Evolutionary conservation across 2,329 filamentous ascomycete species (phyloP), one percentile per base, ranked within the genome.

Genomic region (Xylaria sp.): DNA sequence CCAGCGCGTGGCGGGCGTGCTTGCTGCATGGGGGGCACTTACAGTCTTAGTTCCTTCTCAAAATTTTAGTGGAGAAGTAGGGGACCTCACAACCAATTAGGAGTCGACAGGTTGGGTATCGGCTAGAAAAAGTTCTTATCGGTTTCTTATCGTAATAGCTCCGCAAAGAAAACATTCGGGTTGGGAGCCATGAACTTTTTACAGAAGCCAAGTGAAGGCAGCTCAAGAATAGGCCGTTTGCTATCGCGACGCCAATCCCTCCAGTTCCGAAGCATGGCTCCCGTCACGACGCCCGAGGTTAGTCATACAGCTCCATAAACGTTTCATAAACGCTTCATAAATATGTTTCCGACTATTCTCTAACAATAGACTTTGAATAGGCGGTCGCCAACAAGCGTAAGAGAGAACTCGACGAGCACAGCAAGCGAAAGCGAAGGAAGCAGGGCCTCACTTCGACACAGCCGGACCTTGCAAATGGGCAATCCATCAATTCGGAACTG

Each of bases 331-430:
- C 13, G 25, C 7, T 54, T 13, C 18, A 20, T 33, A 2, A 4
- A 10, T n/a, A 31, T 31, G 0, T 10, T 46, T 25, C 1, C 41
- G 18, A 55, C 23, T 7, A n/a, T 64, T 48, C 51, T 67, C 70
- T 75, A 54, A 75, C 69, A 56, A 36, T 54, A 25, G 20, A 59
- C 13, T 33, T 7, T 18, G 36, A 59, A 25, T 59, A 79, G 76
- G 79, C 80, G 69, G 78, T 77, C 68, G 79, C 77, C 56, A 84
- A 82, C 72, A 86, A 86, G 77, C 80, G 84, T 54, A 86, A 86
- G 78, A 77, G 83, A 72, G 83, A 85, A 56, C 71, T 78, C 46
- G 80, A 79, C 66, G 84, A 86, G 62, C 76, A 78, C 64, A 80
- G 81, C 58, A 78, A 78, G 60, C 80, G 79, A 64, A 78, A 83